phyloP scores from a whole-genome alignment of 2,329 filamentous ascomycete species.

The Allantophomopsis lycopodina region DNA sequence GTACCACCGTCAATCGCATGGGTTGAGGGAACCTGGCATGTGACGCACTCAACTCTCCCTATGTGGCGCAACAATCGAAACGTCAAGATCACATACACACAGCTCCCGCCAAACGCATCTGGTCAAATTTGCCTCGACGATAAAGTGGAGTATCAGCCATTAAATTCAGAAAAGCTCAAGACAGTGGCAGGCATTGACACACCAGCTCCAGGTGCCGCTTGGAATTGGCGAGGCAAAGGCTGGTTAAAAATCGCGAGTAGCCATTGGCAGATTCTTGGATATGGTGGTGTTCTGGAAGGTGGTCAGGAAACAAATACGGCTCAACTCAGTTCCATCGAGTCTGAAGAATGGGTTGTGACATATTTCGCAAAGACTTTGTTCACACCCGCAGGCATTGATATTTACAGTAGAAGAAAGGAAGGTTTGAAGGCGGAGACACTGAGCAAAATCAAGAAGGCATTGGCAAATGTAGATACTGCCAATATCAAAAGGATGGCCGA shows the following conservation, averaged over 20 bases:
- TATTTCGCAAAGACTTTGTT: conserved; percentile 78
- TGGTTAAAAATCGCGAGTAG: conserved; percentile 57
- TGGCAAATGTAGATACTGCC: conserved; percentile 34
- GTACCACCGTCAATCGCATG: conserved; percentile 36
- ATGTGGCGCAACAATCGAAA: conserved; percentile 77
- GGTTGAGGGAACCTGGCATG: conserved; percentile 55
- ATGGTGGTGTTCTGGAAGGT: conserved; percentile 33
- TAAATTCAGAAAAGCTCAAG: conserved; percentile 35
- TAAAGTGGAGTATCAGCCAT: conserved; percentile 54
- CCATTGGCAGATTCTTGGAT: conserved; percentile 74
- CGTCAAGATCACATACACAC: conserved; percentile 63
- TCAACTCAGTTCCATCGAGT: conserved; percentile 3
- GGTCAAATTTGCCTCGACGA: conserved; percentile 42
- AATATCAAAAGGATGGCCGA: conserved; percentile 38
- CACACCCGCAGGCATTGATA: conserved; percentile 67
- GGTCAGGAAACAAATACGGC: conserved; percentile 12
- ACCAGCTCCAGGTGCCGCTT: conserved; percentile 27
- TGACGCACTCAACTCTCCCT: conserved; percentile 61
- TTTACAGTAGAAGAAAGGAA: conserved; percentile 53
- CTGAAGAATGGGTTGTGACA: conserved; percentile 59
- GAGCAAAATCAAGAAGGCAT: conserved; percentile 36
- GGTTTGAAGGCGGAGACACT: conserved; percentile 46
- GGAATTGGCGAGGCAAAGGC: conserved; percentile 71
- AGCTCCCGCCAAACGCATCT: conserved; percentile 22
- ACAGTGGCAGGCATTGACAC: conserved; percentile 53